Conservation (phyloP, 495 filamentous ascomycete genomes). For the Platismatia glauca region DNA sequence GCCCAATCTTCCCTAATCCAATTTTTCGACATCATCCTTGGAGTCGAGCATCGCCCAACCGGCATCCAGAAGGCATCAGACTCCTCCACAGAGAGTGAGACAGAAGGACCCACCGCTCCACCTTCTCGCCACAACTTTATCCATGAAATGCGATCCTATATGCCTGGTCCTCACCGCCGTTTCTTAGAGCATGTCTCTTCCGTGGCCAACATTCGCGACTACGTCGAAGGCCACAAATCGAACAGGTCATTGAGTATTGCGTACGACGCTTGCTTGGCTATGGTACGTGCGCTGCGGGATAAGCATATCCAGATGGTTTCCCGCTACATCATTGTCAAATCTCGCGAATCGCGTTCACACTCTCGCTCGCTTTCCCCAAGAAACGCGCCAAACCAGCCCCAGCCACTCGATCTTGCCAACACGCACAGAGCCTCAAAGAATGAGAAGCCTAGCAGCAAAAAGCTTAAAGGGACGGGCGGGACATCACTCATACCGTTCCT, state of each 20-base stretch:
- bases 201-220: slow-evolving; percentile 84
- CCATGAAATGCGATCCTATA: slow-evolving; percentile 91
- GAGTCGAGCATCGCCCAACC: slow-evolving; percentile 84
- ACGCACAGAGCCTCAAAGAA: slow-evolving; percentile 25
- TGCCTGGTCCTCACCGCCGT: slow-evolving; percentile 85
- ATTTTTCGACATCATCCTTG: slow-evolving; percentile 88
- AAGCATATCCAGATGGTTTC: slow-evolving; percentile 96
- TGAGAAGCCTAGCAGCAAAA: slow-evolving; percentile 34
- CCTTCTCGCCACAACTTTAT: slow-evolving; percentile 79
- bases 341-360: slow-evolving; percentile 43
- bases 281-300: slow-evolving; percentile 81
- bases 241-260: slow-evolving; percentile 63
- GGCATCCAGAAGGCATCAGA: slow-evolving; percentile 42
- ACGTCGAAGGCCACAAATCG: slow-evolving; percentile 54
- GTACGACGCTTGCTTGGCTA: slow-evolving; percentile 84
- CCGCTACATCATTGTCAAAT: slow-evolving; percentile 82
- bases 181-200: slow-evolving; percentile 73
- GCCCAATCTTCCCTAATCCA: slow-evolving; percentile 92
- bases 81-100: slow-evolving; percentile 33
- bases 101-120: slow-evolving; percentile 43
- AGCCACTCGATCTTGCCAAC: slow-evolving; percentile 55
- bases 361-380: slow-evolving; percentile 39
- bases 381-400: slow-evolving; percentile 27
- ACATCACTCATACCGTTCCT: slow-evolving; percentile 89
- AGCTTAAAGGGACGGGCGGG: slow-evolving; percentile 82